Conservation (phyloP, 306 rosid species). For the Parietaria judaica region DNA sequence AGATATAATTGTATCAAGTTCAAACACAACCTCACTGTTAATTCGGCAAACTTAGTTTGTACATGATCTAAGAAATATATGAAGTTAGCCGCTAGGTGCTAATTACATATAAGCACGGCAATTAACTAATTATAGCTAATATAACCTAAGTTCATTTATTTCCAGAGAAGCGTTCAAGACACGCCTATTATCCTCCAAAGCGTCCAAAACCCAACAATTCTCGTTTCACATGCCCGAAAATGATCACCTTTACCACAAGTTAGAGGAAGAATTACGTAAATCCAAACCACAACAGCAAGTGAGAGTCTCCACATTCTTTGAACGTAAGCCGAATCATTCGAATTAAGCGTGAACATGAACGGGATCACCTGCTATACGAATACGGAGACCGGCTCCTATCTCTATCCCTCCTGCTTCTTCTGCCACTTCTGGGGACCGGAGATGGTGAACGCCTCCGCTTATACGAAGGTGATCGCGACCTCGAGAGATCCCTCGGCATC, state of each 20-base stretch:
- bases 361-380: conserved; percentile 82
- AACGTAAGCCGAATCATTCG: conserved; percentile 15
- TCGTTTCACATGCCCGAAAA: background rate
- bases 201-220: conserved; percentile 11
- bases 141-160: background rate
- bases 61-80: too few species aligned
- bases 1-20: too few species aligned
- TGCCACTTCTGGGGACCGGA: conserved; percentile 59
- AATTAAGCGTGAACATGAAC: conserved; percentile 36
- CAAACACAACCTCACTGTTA: too few species aligned
- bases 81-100: too few species aligned
- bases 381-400: conserved; percentile 83
- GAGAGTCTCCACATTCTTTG: conserved; percentile 17
- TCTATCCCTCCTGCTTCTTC: conserved; percentile 66
- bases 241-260: conserved; percentile 15
- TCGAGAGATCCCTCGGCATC: conserved; percentile 89
- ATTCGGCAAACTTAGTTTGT: too few species aligned
- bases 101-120: too few species aligned
- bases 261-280: conserved; percentile 12
- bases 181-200: conserved; percentile 15
- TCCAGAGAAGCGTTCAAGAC: background rate
- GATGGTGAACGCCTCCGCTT: conserved; percentile 81
- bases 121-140: background rate
- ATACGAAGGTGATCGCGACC: conserved; percentile 74
- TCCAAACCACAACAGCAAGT: conserved; percentile 29